Evolutionary conservation across 163 green algal species (phyloP), one percentile per base, ranked within the genome.

Genomic region (Chlorella variabilis): DNA sequence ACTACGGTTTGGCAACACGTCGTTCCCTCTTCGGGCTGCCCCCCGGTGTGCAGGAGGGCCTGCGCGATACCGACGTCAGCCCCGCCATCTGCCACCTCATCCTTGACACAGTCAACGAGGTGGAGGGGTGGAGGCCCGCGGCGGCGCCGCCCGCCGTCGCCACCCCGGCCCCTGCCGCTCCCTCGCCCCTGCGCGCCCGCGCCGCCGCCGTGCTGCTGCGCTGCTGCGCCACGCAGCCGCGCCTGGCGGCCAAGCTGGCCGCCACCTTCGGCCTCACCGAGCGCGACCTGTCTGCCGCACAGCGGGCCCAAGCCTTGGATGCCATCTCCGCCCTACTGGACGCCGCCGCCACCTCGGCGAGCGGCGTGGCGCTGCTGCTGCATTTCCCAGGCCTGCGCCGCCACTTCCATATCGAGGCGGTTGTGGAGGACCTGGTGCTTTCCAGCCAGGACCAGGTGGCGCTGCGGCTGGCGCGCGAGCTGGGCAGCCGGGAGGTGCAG

Each of bases 371-470:
- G 21, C 71, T 85, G 61, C 80, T 85, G 59, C 61, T 80, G 33
- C 61, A 77, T 38, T 85, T 80, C 38, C 61, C 36, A 25, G 21
- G 48, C 8, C 49, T 87, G 51, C 81, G 41, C n/a, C 81, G 15
- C 29, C 42, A 74, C 61, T 71, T 83, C n/a, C 39, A 76, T 23
- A 1, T 77, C 23, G 82, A 41, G 27, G 75, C 77, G 4, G 49
- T 86, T 9, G 11, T 86, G 33, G 67, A 71, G 18, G 68, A 78
- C 3, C 54, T 88, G 59, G 74, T 88, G 49, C 68, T 82, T 6
- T 58, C 54, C 31, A 15, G 27, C 2, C 54, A 71, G 54, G 63
- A 71, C 5, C 36, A 54, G 1, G 54, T 76, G 39, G 78, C 51
- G 11, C 56, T 20, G 1, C n/a, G 29, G 7, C 18, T 71, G 39